A percentile compares a stretch with the other conserved stretches of the same genome.
These are phyloP conservation scores for Globomyces pollinis-pini DNA, from an alignment of 192 early-diverging fungal genomes.

Conservation along the genomic window DNA sequence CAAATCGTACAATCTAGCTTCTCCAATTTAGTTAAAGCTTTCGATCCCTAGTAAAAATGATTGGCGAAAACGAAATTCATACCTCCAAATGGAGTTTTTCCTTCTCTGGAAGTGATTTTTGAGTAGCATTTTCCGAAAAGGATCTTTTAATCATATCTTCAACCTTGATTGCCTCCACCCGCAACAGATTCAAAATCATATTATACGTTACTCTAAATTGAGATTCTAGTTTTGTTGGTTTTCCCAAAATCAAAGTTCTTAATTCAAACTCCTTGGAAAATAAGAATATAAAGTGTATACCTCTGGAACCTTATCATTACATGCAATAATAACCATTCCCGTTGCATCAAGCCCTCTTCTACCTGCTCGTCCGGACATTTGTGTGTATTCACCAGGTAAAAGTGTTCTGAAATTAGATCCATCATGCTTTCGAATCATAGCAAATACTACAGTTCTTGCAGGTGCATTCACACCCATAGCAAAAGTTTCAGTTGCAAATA, in stretches of 20 bases:
- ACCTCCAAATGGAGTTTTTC: conserved; percentile 63
- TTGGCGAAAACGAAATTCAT: conserved; percentile 48
- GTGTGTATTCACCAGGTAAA: conserved; percentile 94
- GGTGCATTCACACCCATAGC: conserved; percentile 99
- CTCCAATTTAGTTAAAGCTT: conserved; percentile 16
- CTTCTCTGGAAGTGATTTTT: conserved; percentile 80
- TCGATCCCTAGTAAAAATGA: no score
- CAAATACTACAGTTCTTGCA: conserved; percentile 88
- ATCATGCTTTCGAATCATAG: conserved; percentile 85
- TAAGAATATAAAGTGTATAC: no score
- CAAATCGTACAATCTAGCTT: conserved; percentile 79
- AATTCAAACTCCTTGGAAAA: conserved; percentile 39
- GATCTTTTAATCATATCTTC: conserved; percentile 98
- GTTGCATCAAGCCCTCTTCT: conserved; percentile 87
- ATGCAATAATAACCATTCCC: conserved; percentile 85
- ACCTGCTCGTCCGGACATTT: conserved; percentile 98
- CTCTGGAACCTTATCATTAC: conserved; percentile 53
- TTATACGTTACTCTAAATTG: conserved; percentile 97
- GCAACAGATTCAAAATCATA: conserved; percentile 95
- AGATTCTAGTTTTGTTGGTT: conserved; percentile 81
- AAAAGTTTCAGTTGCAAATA: conserved; percentile 99
- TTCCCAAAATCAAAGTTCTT: conserved; percentile 76
- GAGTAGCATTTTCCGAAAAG: conserved; percentile 87
- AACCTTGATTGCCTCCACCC: conserved; percentile 88
- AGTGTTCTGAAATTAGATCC: conserved; percentile 80